Conservation (phyloP, 2,329 filamentous ascomycete species). For the Neofusicoccum sp. region DNA sequence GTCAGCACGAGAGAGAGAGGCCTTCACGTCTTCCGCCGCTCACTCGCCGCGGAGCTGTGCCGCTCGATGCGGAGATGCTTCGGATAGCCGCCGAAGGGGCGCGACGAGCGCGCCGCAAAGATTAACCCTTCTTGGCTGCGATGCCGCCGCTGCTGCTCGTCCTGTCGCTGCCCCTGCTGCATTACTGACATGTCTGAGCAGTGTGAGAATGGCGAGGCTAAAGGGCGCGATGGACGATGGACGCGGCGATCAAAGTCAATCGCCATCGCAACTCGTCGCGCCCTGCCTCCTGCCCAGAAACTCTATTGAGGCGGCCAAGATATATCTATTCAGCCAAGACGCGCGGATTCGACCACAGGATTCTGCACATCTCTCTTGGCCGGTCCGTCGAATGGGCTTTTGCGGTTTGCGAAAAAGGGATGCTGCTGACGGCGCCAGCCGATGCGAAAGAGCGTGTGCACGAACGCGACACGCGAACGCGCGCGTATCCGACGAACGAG, state of each 20-base stretch:
- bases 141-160: not conserved
- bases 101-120: not conserved
- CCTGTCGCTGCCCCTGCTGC: not conserved
- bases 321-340: not conserved
- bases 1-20: not conserved
- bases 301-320: constrained; percentile 1
- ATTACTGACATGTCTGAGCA: not conserved
- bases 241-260: not conserved
- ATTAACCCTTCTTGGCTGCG: not conserved
- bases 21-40: too few relatives aligned
- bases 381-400: not conserved
- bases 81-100: constrained; percentile 2
- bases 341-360: not conserved
- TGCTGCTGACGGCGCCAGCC: not conserved
- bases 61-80: constrained; percentile 1
- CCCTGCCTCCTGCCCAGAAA: constrained; percentile 9
- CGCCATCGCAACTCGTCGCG: not conserved
- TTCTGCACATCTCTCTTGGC: not conserved
- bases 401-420: not conserved
- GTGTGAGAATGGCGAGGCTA: too few relatives aligned
- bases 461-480: not conserved
- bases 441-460: not conserved
- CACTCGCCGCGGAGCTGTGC: not conserved
- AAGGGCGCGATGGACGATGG: not conserved
- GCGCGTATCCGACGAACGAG: constrained; percentile 9